Percentiles rank a stretch among this genome's conserved stretches.
These are phyloP conservation scores for Xerophyta viscosa DNA, from an alignment of 106 monocot species.

Conservation along the genomic window DNA sequence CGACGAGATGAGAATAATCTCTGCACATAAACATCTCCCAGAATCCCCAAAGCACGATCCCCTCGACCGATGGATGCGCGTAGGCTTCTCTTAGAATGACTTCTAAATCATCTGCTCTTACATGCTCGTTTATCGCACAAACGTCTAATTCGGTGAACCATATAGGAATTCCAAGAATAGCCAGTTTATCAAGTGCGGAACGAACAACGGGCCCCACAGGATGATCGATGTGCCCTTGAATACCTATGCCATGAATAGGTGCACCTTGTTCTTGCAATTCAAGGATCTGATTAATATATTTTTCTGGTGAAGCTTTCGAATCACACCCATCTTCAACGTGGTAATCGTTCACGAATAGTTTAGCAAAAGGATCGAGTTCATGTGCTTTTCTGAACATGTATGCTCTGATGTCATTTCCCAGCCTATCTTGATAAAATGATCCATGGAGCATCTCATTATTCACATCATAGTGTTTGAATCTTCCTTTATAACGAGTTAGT, in stretches of 20 bases:
- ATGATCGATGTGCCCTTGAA: slow-evolving; percentile 75
- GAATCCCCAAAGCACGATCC: slow-evolving; percentile 80
- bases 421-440: slow-evolving; percentile 65
- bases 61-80: slow-evolving; percentile 82
- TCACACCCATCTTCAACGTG: slow-evolving; percentile 87
- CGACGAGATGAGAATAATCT: slow-evolving; percentile 60
- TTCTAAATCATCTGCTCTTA: slow-evolving; percentile 89
- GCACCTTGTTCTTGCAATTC: slow-evolving; percentile 77
- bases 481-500: slow-evolving; percentile 63
- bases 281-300: slow-evolving; percentile 64
- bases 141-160: slow-evolving; percentile 96
- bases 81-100: slow-evolving; percentile 73
- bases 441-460: slow-evolving; percentile 99
- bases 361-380: slow-evolving; percentile 59
- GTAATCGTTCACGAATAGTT: slow-evolving; percentile 90
- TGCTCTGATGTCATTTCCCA: slow-evolving; percentile 68
- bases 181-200: slow-evolving; percentile 66
- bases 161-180: slow-evolving; percentile 70
- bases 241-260: slow-evolving; percentile 64
- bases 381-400: slow-evolving; percentile 81
- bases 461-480: slow-evolving; percentile 81
- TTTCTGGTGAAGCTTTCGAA: slow-evolving; percentile 67
- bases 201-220: slow-evolving; percentile 68
- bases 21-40: slow-evolving; percentile 81
- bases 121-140: slow-evolving; percentile 55